A percentile compares a stretch with the other conserved stretches of the same genome.
These are phyloP conservation scores for Microsporum canis DNA, from an alignment of 2,329 filamentous ascomycete species.

Conservation along the genomic window DNA sequence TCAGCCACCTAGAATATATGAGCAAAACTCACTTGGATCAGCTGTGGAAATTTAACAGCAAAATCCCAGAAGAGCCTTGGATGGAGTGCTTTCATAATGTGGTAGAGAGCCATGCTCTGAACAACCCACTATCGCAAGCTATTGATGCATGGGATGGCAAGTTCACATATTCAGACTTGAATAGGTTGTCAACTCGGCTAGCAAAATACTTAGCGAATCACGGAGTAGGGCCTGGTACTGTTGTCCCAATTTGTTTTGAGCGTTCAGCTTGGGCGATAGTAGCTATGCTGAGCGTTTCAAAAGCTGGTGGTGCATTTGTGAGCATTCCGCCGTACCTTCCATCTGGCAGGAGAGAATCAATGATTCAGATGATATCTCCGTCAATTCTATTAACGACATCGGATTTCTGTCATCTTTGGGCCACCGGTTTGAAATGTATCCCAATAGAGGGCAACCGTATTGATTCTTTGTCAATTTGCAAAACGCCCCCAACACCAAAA, in stretches of 20 bases:
- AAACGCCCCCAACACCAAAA: slow-evolving; percentile 26
- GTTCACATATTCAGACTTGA: slow-evolving; percentile 13
- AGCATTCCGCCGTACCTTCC: slow-evolving; percentile 12
- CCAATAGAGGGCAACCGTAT: slow-evolving; percentile 44
- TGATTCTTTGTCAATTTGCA: slow-evolving; percentile 34
- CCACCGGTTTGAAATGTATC: slow-evolving; percentile 19
- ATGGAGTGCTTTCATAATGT: slow-evolving; percentile 17
- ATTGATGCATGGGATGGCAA: slow-evolving; percentile 17
- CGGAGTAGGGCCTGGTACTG: slow-evolving; percentile 15
- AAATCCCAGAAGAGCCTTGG: slow-evolving; percentile 4
- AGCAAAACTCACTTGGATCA: slow-evolving; percentile 7
- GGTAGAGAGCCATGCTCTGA: slow-evolving; percentile 11
- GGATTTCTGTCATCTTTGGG: slow-evolving; percentile 12
- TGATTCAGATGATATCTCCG: slow-evolving; percentile 9
- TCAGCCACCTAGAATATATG: slow-evolving; percentile 4
- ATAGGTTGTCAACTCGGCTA: slow-evolving; percentile 15
- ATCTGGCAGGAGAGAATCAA: not conserved
- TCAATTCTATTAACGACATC: slow-evolving; percentile 9
- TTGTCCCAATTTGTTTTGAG: slow-evolving; percentile 13
- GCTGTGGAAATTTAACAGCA: slow-evolving; percentile 5
- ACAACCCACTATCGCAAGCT: slow-evolving; percentile 12
- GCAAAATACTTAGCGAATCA: slow-evolving; percentile 10
- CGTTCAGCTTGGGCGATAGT: slow-evolving; percentile 14
- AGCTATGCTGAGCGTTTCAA: slow-evolving; percentile 13
- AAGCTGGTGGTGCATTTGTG: slow-evolving; percentile 14